Evolutionary conservation across 1,139 yeast species (phyloP).

Genomic region (Debaryomyces singareniensis): DNA sequence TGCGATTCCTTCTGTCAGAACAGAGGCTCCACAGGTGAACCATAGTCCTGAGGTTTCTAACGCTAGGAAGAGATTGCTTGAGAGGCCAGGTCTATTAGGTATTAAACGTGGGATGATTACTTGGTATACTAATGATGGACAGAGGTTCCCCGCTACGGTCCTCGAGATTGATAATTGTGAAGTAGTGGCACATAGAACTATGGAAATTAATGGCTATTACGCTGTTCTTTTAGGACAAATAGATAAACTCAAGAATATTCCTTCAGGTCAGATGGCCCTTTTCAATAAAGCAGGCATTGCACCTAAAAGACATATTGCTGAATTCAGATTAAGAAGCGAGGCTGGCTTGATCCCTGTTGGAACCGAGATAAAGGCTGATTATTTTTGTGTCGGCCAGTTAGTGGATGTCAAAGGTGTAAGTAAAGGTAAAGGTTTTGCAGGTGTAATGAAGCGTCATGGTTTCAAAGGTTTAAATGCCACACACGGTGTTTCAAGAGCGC

Average conservation of each 20-base stretch:
- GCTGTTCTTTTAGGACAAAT: conserved; percentile 92
- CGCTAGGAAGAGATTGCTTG: conserved; percentile 59
- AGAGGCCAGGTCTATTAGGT: conserved; percentile 80
- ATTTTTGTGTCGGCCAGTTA: conserved; percentile 74
- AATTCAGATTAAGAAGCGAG: conserved; percentile 69
- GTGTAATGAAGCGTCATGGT: conserved; percentile 97
- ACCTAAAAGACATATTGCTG: conserved; percentile 71
- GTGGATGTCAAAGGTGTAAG: conserved; percentile 76
- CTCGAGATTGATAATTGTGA: conserved; percentile 85
- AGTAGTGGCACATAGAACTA: conserved; percentile 67
- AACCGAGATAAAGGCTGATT: conserved; percentile 73
- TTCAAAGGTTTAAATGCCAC: conserved; percentile 87
- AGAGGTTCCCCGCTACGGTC: conserved; percentile 72
- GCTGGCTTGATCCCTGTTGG: conserved; percentile 72
- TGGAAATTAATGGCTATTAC: conserved; percentile 65
- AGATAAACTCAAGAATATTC: conserved; percentile 56
- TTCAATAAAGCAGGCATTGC: conserved; percentile 76
- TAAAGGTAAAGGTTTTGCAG: conserved; percentile 96
- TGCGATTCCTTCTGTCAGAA: conserved; percentile 43
- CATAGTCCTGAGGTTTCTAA: conserved; percentile 56
- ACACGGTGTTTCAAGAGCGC: conserved; percentile 93
- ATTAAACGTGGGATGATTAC: conserved; percentile 88
- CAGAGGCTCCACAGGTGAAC: conserved; percentile 37
- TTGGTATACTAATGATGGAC: conserved; percentile 67
- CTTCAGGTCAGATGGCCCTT: conserved; percentile 67